phyloP scores from a whole-genome alignment of 2,329 filamentous ascomycete genomes.

The Anthostomella pinea region DNA sequence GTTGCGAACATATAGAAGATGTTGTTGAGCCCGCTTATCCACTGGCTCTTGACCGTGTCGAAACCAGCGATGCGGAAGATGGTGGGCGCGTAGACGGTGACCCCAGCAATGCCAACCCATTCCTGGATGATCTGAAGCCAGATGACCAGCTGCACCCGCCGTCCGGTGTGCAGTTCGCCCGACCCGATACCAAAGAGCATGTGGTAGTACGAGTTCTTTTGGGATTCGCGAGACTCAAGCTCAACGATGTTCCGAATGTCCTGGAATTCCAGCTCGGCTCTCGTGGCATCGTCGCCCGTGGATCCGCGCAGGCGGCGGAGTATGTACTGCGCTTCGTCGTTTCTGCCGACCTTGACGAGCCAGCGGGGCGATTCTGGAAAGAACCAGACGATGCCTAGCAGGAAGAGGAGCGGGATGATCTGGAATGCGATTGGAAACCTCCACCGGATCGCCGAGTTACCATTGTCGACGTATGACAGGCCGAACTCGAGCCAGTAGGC shows the following conservation, averaged over 20 bases:
- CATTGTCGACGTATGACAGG: conserved; percentile 58
- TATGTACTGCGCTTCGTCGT: conserved; percentile 66
- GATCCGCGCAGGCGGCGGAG: conserved; percentile 62
- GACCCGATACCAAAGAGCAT: conserved; percentile 68
- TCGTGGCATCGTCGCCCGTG: conserved; percentile 47
- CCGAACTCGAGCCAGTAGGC: conserved; percentile 62
- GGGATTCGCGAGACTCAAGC: conserved; percentile 59
- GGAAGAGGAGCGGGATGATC: conserved; percentile 58
- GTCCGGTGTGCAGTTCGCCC: conserved; percentile 62
- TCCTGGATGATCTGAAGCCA: conserved; percentile 72
- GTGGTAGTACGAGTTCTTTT: conserved; percentile 56
- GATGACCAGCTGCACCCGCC: conserved; percentile 66
- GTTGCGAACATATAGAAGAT: conserved; percentile 60
- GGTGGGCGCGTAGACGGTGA: conserved; percentile 57
- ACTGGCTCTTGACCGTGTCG: conserved; percentile 56
- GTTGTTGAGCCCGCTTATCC: conserved; percentile 57
- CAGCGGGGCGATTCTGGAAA: conserved; percentile 69
- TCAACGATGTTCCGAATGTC: conserved; percentile 65
- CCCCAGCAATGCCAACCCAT: conserved; percentile 67
- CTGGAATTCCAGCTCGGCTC: conserved; percentile 61
- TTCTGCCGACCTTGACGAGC: conserved; percentile 63
- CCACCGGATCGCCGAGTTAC: conserved; percentile 59
- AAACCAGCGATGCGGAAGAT: conserved; percentile 69
- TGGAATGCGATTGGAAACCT: conserved; percentile 70
- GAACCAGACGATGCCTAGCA: conserved; percentile 58